Conservation (phyloP, 306 rosid species). For the Lithocarpus polystachyus region DNA sequence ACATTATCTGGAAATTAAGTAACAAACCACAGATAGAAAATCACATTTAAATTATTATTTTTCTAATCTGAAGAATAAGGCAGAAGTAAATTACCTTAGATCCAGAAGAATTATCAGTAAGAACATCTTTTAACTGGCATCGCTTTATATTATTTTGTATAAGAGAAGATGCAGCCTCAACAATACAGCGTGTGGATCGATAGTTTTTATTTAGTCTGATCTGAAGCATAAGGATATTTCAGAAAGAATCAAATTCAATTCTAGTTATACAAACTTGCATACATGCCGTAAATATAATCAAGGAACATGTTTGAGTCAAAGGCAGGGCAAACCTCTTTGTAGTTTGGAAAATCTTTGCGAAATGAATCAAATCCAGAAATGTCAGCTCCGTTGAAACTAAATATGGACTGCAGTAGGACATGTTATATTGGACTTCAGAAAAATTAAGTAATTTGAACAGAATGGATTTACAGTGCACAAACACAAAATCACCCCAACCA, state of each 20-base stretch:
- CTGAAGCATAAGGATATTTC: slow-evolving; percentile 42
- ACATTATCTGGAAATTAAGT: slow-evolving; percentile 7
- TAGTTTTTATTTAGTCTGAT: slow-evolving; percentile 86
- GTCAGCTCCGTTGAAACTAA: slow-evolving; percentile 97
- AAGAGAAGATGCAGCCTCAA: slow-evolving; percentile 91
- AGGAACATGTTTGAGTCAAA: slow-evolving; percentile 20
- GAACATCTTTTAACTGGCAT: slow-evolving; percentile 63
- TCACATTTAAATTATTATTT: not conserved
- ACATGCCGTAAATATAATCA: slow-evolving; percentile 1
- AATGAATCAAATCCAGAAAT: slow-evolving; percentile 84
- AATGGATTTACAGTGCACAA: not conserved
- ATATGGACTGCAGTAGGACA: slow-evolving; percentile 72
- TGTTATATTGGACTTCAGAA: slow-evolving; percentile 20
- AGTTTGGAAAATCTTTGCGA: slow-evolving; percentile 71
- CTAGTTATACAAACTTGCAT: not conserved
- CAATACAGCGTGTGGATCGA: slow-evolving; percentile 85
- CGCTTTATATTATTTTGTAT: slow-evolving; percentile 71
- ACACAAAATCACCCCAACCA: not conserved
- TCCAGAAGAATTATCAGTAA: slow-evolving; percentile 80
- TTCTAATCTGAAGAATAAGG: slow-evolving; percentile 12
- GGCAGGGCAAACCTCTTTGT: slow-evolving; percentile 70
- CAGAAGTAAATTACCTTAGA: slow-evolving; percentile 62
- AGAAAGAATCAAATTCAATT: slow-evolving; percentile 3
- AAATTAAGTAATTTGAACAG: slow-evolving; percentile 2
- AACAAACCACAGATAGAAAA: slow-evolving; percentile 8